phyloP scores from a whole-genome alignment of 2,329 filamentous ascomycete species.

The Cercospora sp. region DNA sequence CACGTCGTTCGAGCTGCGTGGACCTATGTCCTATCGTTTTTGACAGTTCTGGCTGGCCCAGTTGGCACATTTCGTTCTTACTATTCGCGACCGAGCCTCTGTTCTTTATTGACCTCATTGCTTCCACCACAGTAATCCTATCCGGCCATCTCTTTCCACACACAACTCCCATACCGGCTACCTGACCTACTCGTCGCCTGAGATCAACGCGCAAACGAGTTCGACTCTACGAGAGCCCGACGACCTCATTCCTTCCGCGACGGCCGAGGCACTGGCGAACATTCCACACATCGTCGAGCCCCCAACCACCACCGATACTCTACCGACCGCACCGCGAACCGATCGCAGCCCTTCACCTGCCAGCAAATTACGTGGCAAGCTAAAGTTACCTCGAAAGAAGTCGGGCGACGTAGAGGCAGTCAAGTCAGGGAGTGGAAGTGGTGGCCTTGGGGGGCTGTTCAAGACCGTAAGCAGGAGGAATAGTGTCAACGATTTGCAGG shows the following conservation, averaged over 20 bases:
- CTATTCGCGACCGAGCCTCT: slow-evolving; percentile 2
- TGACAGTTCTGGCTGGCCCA: slow-evolving; percentile 19
- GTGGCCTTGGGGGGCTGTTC: slow-evolving; percentile 48
- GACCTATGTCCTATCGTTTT: background rate
- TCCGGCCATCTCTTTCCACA: slow-evolving; percentile 41
- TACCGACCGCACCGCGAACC: slow-evolving; percentile 32
- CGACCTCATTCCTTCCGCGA: slow-evolving; percentile 4
- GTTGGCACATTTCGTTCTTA: background rate
- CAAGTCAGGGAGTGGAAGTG: slow-evolving; percentile 48
- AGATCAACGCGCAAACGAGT: slow-evolving; percentile 38
- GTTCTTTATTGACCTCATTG: slow-evolving; percentile 12
- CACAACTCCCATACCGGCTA: slow-evolving; percentile 53
- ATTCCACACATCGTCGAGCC: slow-evolving; percentile 39
- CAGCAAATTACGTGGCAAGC: slow-evolving; percentile 70
- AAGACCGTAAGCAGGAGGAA: slow-evolving; percentile 42
- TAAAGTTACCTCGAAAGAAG: slow-evolving; percentile 58
- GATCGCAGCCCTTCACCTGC: slow-evolving; percentile 68
- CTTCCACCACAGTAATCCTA: slow-evolving; percentile 26
- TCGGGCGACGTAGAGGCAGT: slow-evolving; percentile 40
- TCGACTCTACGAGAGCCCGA: slow-evolving; percentile 33
- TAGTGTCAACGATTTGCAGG: slow-evolving; percentile 39
- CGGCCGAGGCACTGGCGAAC: slow-evolving; percentile 39
- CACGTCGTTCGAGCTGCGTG: background rate
- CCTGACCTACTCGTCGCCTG: slow-evolving; percentile 52
- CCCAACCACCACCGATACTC: slow-evolving; percentile 22